A percentile compares a stretch with the other conserved stretches of the same genome.
phyloP scores from a whole-genome alignment of 2,329 filamentous ascomycete species.

The Aspergillus carbonarius region DNA sequence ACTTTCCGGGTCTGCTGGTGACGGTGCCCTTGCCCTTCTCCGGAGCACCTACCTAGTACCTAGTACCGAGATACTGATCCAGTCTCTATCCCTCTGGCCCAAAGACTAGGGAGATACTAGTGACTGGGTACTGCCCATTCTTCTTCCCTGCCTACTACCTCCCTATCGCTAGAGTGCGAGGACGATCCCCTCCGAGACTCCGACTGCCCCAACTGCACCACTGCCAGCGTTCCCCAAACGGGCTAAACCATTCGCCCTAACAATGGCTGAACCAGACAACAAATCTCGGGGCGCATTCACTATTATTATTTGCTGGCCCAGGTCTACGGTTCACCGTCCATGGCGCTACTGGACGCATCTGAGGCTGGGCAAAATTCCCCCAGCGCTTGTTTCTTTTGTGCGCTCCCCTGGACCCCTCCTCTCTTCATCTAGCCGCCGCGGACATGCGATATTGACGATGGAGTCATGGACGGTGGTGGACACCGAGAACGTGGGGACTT shows the following conservation, averaged over 20 bases:
- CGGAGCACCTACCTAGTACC: too few relatives aligned
- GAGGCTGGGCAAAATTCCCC: slow-evolving; percentile 9
- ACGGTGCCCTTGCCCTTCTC: background rate
- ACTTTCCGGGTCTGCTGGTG: slow-evolving; percentile 5
- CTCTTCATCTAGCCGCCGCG: background rate
- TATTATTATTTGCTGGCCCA: slow-evolving; percentile 15
- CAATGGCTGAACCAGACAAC: slow-evolving; percentile 2
- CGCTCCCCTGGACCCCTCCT: background rate
- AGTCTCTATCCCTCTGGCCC: too few relatives aligned
- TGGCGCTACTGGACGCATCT: slow-evolving; percentile 11
- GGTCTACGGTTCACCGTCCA: slow-evolving; percentile 16
- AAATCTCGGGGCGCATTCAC: slow-evolving; percentile 3
- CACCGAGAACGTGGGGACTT: background rate
- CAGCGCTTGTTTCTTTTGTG: slow-evolving; percentile 5
- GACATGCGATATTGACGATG: background rate
- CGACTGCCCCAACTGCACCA: too few relatives aligned
- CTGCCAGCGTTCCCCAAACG: background rate
- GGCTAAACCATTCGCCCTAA: slow-evolving; percentile 1
- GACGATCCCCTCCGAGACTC: too few relatives aligned
- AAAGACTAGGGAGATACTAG: background rate
- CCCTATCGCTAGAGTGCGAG: too few relatives aligned
- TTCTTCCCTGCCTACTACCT: too few relatives aligned
- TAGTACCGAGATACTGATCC: too few relatives aligned
- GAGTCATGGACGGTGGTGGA: background rate
- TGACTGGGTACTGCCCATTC: background rate